Base-by-base conservation (phyloP, 495 filamentous ascomycete species). In the Aspergillus carlsbadensis region DNA sequence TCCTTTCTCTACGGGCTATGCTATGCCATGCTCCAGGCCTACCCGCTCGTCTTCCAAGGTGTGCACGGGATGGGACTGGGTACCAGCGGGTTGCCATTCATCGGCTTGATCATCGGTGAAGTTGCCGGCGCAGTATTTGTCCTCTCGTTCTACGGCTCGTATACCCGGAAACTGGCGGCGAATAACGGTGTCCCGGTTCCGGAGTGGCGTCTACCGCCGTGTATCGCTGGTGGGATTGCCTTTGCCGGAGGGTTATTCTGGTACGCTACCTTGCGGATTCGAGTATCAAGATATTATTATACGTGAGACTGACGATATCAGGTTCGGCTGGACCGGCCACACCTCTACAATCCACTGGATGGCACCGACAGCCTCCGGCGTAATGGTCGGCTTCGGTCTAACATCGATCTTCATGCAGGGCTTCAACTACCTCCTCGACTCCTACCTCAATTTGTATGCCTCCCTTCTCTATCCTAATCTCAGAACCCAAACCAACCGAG, bases 381-480 rank as follows among this genome's bases (percentile, higher is more conserved):
- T 72, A n/a, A 4, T 65, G 35, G 52, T 65, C 8, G 62, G 71
- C 8, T 55, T 70, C n/a, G 62, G 69, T 17, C 54, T 72, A 15
- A 65, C 66, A 13, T 57, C 60, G 2, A 67, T 69, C 31, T 73
- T 71, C 52, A 54, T 71, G 56, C 68, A 66, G 37, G 63, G 64
- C 10, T 68, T 73, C 47, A 73, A 73, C 18, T 71, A 73, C 37
- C 51, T 73, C 5, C 63, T 73, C 18, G 69, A 68, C 51, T 61
- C 59, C 6, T 71, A 73, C 45, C 51, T 68, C 62, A 88, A 91
- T 80, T 89, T 91, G 80, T 86, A 76, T 66, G 81, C 75, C 15
- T 6, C 8, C 48, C n/a, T 26, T 50, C 17, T 64, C 81, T 15
- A 21, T 13, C 5, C 18, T 47, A 2, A 17, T 22, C 42, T 3